phyloP scores from a whole-genome alignment of 2,329 filamentous ascomycete genomes.

The Trichoderma asperellum region DNA sequence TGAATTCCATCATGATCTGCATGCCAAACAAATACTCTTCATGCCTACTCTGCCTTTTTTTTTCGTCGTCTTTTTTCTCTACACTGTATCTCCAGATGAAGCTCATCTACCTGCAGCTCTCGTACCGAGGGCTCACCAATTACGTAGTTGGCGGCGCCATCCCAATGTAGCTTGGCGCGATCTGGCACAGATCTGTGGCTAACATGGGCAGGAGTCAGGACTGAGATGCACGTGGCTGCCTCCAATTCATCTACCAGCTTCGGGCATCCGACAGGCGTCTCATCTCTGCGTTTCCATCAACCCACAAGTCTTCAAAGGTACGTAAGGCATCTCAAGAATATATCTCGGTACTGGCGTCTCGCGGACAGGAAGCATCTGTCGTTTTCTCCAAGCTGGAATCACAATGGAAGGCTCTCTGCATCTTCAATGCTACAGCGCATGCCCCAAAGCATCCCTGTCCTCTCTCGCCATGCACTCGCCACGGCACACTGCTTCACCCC shows the following conservation, averaged over 20 bases:
- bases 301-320: not conserved
- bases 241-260: conserved; percentile 1
- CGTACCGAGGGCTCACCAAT: conserved; percentile 8
- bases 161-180: conserved; percentile 24
- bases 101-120: not conserved
- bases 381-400: not conserved
- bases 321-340: not conserved
- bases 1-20: conserved; percentile 4
- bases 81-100: not conserved
- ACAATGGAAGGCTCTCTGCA: not conserved
- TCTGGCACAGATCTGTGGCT: conserved; percentile 25
- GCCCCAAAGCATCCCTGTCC: not conserved
- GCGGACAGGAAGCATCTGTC: not conserved
- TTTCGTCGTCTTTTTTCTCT: not conserved
- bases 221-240: conserved; percentile 19
- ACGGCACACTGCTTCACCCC: not conserved
- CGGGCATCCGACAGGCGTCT: not conserved
- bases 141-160: conserved; percentile 17
- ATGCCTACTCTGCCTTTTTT: no score
- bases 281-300: not conserved
- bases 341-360: not conserved
- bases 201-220: conserved; percentile 12
- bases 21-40: not conserved
- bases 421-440: not conserved
- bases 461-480: no score